phyloP scores from a whole-genome alignment of 768 basidiomycete species.

The Royoungia palumana region DNA sequence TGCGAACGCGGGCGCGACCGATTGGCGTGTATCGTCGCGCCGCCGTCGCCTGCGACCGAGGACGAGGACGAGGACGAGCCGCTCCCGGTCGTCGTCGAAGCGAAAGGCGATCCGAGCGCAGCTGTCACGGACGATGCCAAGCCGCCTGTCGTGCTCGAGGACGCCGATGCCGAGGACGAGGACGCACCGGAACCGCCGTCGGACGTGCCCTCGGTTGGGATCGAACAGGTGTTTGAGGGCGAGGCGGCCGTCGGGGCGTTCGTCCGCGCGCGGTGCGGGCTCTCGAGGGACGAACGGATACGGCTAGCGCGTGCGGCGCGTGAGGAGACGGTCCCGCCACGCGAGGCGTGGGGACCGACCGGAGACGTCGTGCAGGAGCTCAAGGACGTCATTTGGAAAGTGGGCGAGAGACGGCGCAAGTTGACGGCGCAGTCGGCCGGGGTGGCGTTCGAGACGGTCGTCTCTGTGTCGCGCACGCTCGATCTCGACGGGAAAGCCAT shows the following conservation, averaged over 20 bases:
- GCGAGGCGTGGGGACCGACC: conserved; percentile 65
- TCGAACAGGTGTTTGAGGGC: conserved; percentile 83
- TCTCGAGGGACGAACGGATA: conserved; percentile 77
- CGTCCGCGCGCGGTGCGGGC: conserved; percentile 56
- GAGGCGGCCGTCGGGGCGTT: conserved; percentile 42
- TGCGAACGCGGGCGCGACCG: conserved; percentile 76
- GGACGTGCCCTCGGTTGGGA: conserved; percentile 56
- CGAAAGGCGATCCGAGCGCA: too few relatives aligned
- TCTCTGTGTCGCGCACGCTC: neutral
- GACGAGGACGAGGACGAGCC: conserved; percentile 37
- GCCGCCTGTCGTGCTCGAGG: too few relatives aligned
- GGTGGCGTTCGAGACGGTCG: conserved; percentile 2
- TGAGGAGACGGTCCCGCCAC: neutral
- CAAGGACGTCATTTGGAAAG: conserved; percentile 86
- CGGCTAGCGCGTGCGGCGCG: conserved; percentile 43
- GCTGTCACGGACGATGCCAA: too few relatives aligned
- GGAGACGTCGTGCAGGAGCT: conserved; percentile 82
- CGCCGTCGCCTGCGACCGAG: conserved; percentile 32
- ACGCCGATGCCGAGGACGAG: conserved; percentile 18
- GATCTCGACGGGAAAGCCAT: too few relatives aligned
- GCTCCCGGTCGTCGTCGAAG: too few relatives aligned
- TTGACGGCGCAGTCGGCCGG: conserved; percentile 31
- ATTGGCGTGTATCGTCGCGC: conserved; percentile 55
- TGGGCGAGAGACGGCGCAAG: conserved; percentile 63
- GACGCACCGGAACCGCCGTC: conserved; percentile 57